Evolutionary conservation across 192 early-diverging fungal species (phyloP), one percentile per base, ranked within the genome.

Genomic region (Diversispora epigaea): DNA sequence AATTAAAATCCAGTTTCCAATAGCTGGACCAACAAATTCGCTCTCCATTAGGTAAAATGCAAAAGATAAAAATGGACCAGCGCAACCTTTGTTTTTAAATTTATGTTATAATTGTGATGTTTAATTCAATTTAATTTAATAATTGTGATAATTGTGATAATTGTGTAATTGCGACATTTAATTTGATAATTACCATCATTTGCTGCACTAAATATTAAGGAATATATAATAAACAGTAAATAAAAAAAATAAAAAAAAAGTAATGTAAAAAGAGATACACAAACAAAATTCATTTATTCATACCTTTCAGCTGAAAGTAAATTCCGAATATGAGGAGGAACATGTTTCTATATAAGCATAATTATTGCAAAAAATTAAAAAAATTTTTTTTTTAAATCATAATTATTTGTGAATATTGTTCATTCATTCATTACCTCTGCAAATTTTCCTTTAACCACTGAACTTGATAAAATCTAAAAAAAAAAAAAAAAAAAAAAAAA

Each of bases 371-470:
- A 32, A 32, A 32, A 1, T 32, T 1, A 32, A 32, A 32, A 32
- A 32, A 32, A 32, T 1, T 32, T 1, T 32, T 1, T 32, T 1
- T 32, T 1, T 32, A 32, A 32, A 32, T 32, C 2, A 32, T 1
- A 32, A 32, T 32, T 2, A 32, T 32, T 32, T 32, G 25, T 32
- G 2, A 32, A 32, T 32, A 2, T 32, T 32, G 25, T 32, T 32
- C 25, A 2, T 2, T 32, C 25, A 2, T 2, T 32, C 25, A 32
- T 32, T 32, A 32, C 25, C 25, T 32, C 95, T 19, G 96, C 95
- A 84, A 96, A 98, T 41, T 89, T 84, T 25, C 96, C 96, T 78
- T 94, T 94, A 22, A 98, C 92, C 6, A 98, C 93, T 5, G 94
- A 93, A 84, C 95, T 97, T 54, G 95, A 92, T 63, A 98, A 81